These are phyloP conservation scores for Phragmites australis DNA, from an alignment of 176 grass and related monocot genomes.

Conservation along the genomic window DNA sequence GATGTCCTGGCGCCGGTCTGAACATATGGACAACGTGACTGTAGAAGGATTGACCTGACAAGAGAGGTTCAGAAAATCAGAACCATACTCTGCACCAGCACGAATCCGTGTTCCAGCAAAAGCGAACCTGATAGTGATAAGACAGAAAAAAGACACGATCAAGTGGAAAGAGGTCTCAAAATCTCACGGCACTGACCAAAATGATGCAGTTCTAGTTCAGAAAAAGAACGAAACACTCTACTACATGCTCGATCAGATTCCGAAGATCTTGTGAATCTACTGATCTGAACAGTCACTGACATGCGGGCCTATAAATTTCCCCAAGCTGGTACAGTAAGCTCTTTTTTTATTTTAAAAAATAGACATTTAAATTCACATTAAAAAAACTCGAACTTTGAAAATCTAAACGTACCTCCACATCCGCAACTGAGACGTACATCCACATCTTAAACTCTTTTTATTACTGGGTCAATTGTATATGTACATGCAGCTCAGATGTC, in stretches of 20 bases:
- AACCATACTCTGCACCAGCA: background rate
- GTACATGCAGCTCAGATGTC: too few species aligned
- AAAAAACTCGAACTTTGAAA: too few species aligned
- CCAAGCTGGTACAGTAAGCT: background rate
- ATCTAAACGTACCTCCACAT: too few species aligned
- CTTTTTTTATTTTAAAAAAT: too few species aligned
- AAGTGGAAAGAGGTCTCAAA: background rate
- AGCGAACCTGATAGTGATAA: background rate
- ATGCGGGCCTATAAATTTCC: background rate
- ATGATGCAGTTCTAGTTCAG: background rate
- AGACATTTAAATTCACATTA: too few species aligned
- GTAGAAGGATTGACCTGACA: background rate
- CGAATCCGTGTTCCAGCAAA: background rate
- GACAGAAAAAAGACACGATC: background rate
- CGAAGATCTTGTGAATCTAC: background rate
- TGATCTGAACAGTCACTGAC: background rate
- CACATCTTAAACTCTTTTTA: too few species aligned
- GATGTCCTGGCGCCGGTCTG: background rate
- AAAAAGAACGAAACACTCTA: too few species aligned
- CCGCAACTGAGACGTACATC: too few species aligned
- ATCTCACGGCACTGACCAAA: background rate
- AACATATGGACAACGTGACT: background rate
- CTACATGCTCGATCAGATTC: background rate
- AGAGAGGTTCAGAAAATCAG: background rate
- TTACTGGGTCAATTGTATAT: too few species aligned